Evolutionary conservation across 1,284 basidiomycete species (phyloP).

Genomic region (Leccinum idahoense): DNA sequence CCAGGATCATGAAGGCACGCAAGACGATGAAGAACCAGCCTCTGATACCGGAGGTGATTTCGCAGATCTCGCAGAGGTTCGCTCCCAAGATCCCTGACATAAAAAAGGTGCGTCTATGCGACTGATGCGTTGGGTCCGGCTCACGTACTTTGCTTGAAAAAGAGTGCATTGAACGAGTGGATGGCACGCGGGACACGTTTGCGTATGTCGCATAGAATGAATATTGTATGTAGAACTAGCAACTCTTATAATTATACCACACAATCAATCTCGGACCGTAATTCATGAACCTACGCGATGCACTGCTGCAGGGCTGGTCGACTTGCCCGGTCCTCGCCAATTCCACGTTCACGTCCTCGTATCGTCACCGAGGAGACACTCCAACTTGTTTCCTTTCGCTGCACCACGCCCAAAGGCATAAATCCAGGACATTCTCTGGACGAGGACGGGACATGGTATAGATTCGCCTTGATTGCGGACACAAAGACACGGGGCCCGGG

Average conservation of each 20-base stretch:
- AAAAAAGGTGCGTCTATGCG: constrained; percentile 61
- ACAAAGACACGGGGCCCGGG: too few relatives aligned
- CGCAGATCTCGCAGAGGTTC: constrained; percentile 86
- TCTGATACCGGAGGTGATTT: constrained; percentile 91
- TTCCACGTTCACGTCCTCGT: constrained; percentile 75
- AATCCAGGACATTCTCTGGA: constrained; percentile 70
- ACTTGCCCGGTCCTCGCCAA: constrained; percentile 58
- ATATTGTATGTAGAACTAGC: not conserved
- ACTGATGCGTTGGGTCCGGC: not conserved
- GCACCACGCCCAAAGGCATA: constrained; percentile 57
- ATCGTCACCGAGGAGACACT: constrained; percentile 66
- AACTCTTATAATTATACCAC: not conserved
- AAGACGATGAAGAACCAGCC: constrained; percentile 97
- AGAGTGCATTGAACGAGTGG: constrained; percentile 94
- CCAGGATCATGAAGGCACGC: constrained; percentile 94
- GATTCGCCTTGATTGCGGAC: too few relatives aligned
- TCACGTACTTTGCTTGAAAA: constrained; percentile 76
- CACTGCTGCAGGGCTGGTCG: constrained; percentile 54
- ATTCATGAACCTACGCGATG: constrained; percentile 53
- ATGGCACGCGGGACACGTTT: constrained; percentile 76
- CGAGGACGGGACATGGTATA: too few relatives aligned
- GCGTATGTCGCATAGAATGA: constrained; percentile 62
- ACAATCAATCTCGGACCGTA: not conserved
- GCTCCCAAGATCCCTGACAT: constrained; percentile 89
- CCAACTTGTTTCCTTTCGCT: constrained; percentile 73